A percentile compares a stretch with the other conserved stretches of the same genome.
These are phyloP conservation scores for Passalora sequoiae DNA, from an alignment of 2,329 filamentous ascomycete genomes.

Conservation along the genomic window DNA sequence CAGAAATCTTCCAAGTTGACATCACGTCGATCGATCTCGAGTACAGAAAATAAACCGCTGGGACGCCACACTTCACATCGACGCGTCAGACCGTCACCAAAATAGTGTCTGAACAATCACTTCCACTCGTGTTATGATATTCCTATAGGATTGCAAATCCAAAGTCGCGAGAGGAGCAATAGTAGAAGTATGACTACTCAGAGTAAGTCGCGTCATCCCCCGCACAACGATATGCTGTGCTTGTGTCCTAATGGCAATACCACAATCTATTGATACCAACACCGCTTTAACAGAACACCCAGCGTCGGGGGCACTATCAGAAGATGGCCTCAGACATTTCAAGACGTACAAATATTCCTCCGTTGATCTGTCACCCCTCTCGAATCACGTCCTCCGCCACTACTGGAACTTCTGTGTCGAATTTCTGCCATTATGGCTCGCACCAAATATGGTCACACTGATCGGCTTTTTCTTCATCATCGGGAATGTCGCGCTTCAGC, in stretches of 20 bases:
- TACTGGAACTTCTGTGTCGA: conserved; percentile 99
- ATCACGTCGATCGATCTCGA: conserved; percentile 1
- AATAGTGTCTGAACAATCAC: neutral
- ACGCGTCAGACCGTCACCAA: too few species aligned
- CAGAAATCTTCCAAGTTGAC: too few species aligned
- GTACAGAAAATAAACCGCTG: conserved; percentile 3
- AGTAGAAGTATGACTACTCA: neutral
- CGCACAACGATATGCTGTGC: too few species aligned
- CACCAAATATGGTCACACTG: conserved; percentile 95
- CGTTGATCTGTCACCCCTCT: conserved; percentile 92
- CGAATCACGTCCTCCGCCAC: conserved; percentile 86
- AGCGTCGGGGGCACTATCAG: conserved; percentile 60
- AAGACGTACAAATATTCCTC: conserved; percentile 96
- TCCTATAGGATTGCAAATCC: conserved; percentile 4
- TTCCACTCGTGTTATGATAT: neutral
- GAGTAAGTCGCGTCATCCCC: neutral
- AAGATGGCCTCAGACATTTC: conserved; percentile 84
- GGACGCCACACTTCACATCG: neutral
- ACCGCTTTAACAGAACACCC: too few species aligned
- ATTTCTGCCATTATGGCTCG: conserved; percentile 88
- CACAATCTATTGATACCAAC: too few species aligned
- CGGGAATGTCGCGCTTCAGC: conserved; percentile 69
- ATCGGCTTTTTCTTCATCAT: conserved; percentile 93
- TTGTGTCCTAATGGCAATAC: too few species aligned
- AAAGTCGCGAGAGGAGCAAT: neutral